Evolutionary conservation across 2,329 filamentous ascomycete genomes (phyloP).

Genomic region (Paracoccidioides lutzii): DNA sequence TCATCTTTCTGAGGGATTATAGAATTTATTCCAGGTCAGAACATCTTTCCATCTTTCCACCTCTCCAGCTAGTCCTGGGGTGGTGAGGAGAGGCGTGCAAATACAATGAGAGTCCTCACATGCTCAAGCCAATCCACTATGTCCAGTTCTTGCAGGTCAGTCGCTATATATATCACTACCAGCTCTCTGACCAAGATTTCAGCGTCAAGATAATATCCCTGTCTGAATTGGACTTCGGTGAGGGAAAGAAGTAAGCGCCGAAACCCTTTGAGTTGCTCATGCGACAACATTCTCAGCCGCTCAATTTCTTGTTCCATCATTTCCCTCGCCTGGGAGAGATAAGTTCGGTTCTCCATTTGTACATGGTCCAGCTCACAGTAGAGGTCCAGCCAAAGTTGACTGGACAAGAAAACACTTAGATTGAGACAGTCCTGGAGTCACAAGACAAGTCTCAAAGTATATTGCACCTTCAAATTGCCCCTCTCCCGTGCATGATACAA

Average conservation of each 20-base stretch:
- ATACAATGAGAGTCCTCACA: neutral
- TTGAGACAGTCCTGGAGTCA: neutral
- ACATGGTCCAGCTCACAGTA: conserved; percentile 3
- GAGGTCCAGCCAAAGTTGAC: conserved; percentile 1
- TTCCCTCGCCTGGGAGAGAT: neutral
- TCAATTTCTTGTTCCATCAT: neutral
- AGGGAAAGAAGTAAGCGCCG: conserved; percentile 1
- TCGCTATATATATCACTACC: neutral
- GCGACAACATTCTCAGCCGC: neutral
- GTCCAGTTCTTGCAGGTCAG: neutral
- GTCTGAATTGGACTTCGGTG: neutral
- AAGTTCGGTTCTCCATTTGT: neutral
- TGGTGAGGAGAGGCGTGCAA: neutral
- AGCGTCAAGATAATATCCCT: neutral
- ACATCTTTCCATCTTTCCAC: neutral
- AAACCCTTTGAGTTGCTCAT: neutral
- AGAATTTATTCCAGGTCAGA: neutral
- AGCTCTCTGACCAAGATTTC: neutral
- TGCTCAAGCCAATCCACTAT: neutral
- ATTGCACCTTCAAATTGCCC: neutral
- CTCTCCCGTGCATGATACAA: neutral
- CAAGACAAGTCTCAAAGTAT: neutral
- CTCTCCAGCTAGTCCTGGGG: neutral
- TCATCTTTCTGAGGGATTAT: neutral
- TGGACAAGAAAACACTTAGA: neutral